phyloP scores from a whole-genome alignment of 805 yeast species.

The Hanseniaspora mollemarum region DNA sequence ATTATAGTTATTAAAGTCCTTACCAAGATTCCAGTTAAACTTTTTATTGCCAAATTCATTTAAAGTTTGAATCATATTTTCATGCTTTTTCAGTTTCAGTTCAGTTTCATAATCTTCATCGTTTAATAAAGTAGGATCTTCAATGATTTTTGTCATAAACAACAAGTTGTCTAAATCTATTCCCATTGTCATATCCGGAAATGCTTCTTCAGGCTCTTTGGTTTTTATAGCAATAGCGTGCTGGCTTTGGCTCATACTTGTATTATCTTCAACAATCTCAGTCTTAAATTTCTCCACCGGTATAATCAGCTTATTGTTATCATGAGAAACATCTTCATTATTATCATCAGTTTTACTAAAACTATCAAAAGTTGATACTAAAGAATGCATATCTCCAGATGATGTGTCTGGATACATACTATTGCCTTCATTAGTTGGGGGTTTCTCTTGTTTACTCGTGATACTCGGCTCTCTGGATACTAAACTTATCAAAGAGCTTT shows the following conservation, averaged over 20 bases:
- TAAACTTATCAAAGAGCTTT: neutral
- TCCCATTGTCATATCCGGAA: constrained; percentile 15
- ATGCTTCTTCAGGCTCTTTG: constrained; percentile 18
- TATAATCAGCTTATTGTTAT: neutral
- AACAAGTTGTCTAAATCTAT: constrained; percentile 22
- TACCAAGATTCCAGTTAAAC: constrained; percentile 17
- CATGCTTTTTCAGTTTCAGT: constrained; percentile 16
- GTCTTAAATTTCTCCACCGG: constrained; percentile 19
- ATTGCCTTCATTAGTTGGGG: neutral
- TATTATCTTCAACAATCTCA: constrained; percentile 18
- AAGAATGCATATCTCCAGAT: neutral
- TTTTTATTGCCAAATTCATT: constrained; percentile 4
- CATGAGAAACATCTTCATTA: neutral
- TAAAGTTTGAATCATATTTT: constrained; percentile 14
- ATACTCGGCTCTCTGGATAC: constrained; percentile 1
- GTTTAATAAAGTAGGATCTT: constrained; percentile 21
- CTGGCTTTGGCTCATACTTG: neutral
- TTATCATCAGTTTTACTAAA: neutral
- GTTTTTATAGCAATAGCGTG: neutral
- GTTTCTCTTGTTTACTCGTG: neutral
- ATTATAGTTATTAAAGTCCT: neutral
- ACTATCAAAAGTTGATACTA: neutral
- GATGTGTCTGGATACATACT: constrained; percentile 8
- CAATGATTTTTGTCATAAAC: constrained; percentile 22
- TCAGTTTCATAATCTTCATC: constrained; percentile 17